Base-by-base conservation (phyloP, 2,329 filamentous ascomycete genomes). In the Diaporthe amygdali region DNA sequence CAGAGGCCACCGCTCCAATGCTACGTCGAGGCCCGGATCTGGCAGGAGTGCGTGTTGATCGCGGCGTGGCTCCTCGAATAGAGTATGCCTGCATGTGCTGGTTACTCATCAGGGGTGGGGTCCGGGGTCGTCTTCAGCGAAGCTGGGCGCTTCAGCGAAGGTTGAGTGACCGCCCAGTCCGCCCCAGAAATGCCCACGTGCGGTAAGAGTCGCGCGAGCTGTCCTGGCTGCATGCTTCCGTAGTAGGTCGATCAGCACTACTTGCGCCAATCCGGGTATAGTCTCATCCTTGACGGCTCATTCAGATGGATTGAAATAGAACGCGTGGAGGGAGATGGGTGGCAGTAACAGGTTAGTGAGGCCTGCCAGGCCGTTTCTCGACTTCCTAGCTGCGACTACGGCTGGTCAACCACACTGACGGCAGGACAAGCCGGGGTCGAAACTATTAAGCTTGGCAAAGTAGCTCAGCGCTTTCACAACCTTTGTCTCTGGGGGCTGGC, bases 131-230 rank as follows among this genome's bases (percentile, higher is more conserved):
- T 46, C 37, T 47, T 63, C 17, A 17, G 22, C 44, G n/a, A 37
- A 27, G n/a, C 59, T 37, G 59, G 59, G 59, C 59, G 59, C 59
- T 47, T 63, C 41, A 64, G 44, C 59, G 49, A 9, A 39, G 30
- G 30, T 10, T 10, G 17, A 37, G 7, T 17, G 30, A 12, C 47
- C 5, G 47, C 47, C 37, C 47, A 54, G n/a, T 14, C 44, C 59
- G n/a, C 44, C 30, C 59, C 59, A 64, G 59, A 64, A 37, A 25
- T 64, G 41, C 44, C 59, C 44, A 63, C 59, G 59, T 63, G 59
- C 59, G 59, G 41, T 27, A 63, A 27, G 25, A 63, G 59, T 63
- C 27, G 56, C 12, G 56, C 56, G 41, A 47, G 59, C 10, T 63
- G 37, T 20, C 3, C n/a, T 10, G 20, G n/a, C 34, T 44, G 55